These are phyloP conservation scores for Boletus barrowsii DNA, from an alignment of 768 basidiomycete genomes.

Conservation along the genomic window DNA sequence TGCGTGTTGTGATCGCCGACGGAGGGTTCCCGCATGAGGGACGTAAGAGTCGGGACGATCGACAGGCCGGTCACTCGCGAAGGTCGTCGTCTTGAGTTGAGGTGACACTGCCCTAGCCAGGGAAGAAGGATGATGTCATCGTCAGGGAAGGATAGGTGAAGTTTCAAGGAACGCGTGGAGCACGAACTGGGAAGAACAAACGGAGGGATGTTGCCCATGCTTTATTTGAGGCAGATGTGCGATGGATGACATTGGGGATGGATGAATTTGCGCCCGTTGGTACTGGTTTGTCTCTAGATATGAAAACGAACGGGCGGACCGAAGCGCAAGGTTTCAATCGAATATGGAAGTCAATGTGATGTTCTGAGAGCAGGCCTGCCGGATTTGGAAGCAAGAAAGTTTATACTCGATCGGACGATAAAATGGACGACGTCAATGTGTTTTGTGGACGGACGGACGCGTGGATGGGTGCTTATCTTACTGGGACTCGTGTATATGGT, in stretches of 20 bases:
- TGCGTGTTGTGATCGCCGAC: conserved; percentile 22
- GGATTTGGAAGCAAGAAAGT: background rate
- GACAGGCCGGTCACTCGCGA: conserved; percentile 3
- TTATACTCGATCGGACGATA: conserved; percentile 6
- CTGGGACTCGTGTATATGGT: conserved; percentile 16
- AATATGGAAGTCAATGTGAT: conserved; percentile 6
- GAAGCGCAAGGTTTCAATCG: background rate
- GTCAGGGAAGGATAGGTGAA: background rate
- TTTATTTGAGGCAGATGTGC: background rate
- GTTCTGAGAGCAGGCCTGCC: background rate
- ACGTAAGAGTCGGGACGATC: conserved; percentile 10
- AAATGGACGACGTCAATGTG: conserved; percentile 11
- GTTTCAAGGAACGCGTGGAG: background rate
- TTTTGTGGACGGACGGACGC: conserved; percentile 14
- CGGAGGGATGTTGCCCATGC: conserved; percentile 1
- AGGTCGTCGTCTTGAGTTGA: background rate
- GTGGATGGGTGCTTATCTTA: conserved; percentile 14
- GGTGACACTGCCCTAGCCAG: background rate
- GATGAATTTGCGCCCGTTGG: conserved; percentile 10
- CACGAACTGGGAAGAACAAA: background rate
- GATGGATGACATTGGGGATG: background rate
- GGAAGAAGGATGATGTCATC: conserved; percentile 2
- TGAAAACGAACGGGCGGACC: conserved; percentile 4
- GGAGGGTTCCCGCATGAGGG: conserved; percentile 4
- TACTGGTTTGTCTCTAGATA: background rate